Percentiles rank a stretch among this genome's conserved stretches.
phyloP scores from a whole-genome alignment of 2,329 filamentous ascomycete species.

The Dryadomyces sulphureus region DNA sequence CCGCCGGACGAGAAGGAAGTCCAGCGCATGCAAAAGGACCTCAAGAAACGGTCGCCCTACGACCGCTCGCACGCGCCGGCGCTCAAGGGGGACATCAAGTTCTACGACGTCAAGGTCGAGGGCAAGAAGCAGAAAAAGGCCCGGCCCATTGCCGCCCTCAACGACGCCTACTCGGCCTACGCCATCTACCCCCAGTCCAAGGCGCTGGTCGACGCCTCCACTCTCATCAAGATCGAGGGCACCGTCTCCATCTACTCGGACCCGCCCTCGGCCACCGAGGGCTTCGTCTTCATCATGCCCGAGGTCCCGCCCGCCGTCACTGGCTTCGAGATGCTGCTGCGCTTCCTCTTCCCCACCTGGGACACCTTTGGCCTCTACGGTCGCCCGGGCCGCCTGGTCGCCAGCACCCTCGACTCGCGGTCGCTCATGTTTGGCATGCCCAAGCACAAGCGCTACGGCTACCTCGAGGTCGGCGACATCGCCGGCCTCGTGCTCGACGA shows the following conservation, averaged over 20 bases:
- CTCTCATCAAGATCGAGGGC: slow-evolving; percentile 85
- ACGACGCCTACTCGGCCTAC: slow-evolving; percentile 81
- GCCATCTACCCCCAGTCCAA: slow-evolving; percentile 94
- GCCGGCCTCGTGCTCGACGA: slow-evolving; percentile 63
- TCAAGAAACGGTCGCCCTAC: slow-evolving; percentile 73
- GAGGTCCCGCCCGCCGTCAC: slow-evolving; percentile 82
- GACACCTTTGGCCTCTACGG: slow-evolving; percentile 89
- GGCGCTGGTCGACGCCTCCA: slow-evolving; percentile 85
- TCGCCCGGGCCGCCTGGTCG: slow-evolving; percentile 70
- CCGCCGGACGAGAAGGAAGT: slow-evolving; percentile 91
- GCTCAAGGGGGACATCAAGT: slow-evolving; percentile 81
- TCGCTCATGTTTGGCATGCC: slow-evolving; percentile 99
- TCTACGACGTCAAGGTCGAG: slow-evolving; percentile 67
- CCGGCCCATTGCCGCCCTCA: slow-evolving; percentile 79
- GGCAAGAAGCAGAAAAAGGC: slow-evolving; percentile 84
- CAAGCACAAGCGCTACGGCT: slow-evolving; percentile 73
- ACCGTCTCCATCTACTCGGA: slow-evolving; percentile 74
- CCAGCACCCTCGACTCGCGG: slow-evolving; percentile 71
- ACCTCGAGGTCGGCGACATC: slow-evolving; percentile 79
- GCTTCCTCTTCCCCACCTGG: slow-evolving; percentile 85
- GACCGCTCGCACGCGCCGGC: slow-evolving; percentile 52
- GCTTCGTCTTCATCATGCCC: slow-evolving; percentile 96
- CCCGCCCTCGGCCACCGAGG: slow-evolving; percentile 66
- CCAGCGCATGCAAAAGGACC: slow-evolving; percentile 65
- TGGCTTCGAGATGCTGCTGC: slow-evolving; percentile 89